Evolutionary conservation across 1,284 basidiomycete genomes (phyloP), one percentile per base, ranked within the genome.

Genomic region (Boletus mariae): DNA sequence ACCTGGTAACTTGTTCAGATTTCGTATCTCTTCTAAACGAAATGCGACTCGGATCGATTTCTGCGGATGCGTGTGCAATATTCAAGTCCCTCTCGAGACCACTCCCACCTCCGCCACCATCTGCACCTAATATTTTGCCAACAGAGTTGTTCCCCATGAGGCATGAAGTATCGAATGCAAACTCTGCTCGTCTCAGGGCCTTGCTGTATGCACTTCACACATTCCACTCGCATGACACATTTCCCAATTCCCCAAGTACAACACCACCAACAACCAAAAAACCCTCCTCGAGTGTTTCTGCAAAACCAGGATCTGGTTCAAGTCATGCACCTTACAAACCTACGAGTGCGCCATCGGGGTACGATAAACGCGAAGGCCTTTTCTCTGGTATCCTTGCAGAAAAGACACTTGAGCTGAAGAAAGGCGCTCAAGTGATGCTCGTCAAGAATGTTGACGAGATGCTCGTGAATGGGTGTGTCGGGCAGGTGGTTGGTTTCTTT

Each of bases 391-490:
- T 85, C 61, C 77, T 83, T 64, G 81, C 80, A 0, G 75, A 78
- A 20, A 66, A 64, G 42, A 66, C 63, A 3, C 70, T 91, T 31
- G 65, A 71, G 2, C 75, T 92, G 51, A 87, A 87, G 65, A 70
- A 76, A 15, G 73, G 70, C 3, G 75, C 78, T 0, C 78, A 82
- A 56, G 80, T 82, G 11, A 82, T 82, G 80, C 73, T 92, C n/a
- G 82, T 91, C 71, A 90, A 91, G 75, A 92, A 92, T 60, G 66
- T 87, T 7, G 87, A 90, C 61, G 81, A 86, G 45, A 77, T 77
- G 46, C 77, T 92, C 2, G 89, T 90, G 49, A 92, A 92, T 61
- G 90, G 90, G 1, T 83, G 80, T 20, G 80, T 90, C 44, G 89
- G 90, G 5, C 75, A 72, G 31, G 78, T 92, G 6, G 63, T 84